These are phyloP conservation scores for Yarrowia bubula DNA, from an alignment of 805 yeast genomes.

Conservation along the genomic window DNA sequence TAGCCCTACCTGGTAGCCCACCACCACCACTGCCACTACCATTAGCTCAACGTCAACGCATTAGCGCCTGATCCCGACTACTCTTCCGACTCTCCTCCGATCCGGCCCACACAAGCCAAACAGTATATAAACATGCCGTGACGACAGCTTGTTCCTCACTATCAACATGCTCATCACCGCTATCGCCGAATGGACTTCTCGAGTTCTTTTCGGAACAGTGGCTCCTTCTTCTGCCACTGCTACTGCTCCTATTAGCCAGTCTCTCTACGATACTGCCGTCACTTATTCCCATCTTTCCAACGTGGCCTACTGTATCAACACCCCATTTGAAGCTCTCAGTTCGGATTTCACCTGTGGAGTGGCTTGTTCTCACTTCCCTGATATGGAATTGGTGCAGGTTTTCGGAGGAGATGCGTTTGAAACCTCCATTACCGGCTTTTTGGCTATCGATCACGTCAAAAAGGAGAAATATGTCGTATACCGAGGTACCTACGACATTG, in stretches of 20 bases:
- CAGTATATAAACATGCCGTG: too few relatives aligned
- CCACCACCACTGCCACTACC: too few relatives aligned
- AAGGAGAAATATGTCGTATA: slow-evolving; percentile 3
- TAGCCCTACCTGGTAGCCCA: too few relatives aligned
- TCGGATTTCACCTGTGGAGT: background rate
- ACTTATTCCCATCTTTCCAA: background rate
- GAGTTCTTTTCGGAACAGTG: slow-evolving; percentile 1
- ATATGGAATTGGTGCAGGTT: background rate
- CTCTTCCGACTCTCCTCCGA: too few relatives aligned
- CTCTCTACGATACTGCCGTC: background rate
- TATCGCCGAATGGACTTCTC: background rate
- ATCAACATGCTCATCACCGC: background rate
- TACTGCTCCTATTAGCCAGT: background rate
- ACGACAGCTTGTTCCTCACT: background rate
- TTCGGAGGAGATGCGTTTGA: background rate
- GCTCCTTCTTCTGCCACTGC: slow-evolving; percentile 3
- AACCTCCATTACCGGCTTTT: background rate
- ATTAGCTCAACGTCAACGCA: too few relatives aligned
- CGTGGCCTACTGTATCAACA: background rate
- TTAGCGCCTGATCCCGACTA: too few relatives aligned
- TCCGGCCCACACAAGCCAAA: too few relatives aligned
- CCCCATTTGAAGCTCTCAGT: background rate
- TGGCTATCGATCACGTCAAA: background rate
- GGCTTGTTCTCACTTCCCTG: background rate
- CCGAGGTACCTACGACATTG: slow-evolving; percentile 4